Base-by-base conservation (phyloP, 345 rosid species). In the Punica granatum region DNA sequence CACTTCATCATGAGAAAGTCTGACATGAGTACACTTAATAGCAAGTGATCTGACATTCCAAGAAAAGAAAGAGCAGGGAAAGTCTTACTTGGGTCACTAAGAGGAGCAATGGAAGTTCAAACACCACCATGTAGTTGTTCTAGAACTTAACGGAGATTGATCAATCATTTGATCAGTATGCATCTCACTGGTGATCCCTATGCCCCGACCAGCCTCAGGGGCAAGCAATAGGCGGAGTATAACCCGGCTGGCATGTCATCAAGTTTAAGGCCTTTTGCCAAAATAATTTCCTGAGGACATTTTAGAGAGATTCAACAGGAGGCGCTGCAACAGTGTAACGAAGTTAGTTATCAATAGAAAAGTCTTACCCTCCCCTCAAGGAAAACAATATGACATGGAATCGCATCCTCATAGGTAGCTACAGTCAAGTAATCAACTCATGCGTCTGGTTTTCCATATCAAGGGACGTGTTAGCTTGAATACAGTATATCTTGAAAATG, bases 111-210 rank as follows among this genome's bases (percentile, higher is more conserved):
- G n/a, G n/a, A n/a, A n/a, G n/a, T n/a, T n/a, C n/a, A n/a, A n/a
- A n/a, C n/a, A n/a, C n/a, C n/a, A n/a, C n/a, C n/a, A n/a, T n/a
- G n/a, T n/a, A n/a, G n/a, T n/a, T n/a, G n/a, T n/a, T n/a, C n/a
- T n/a, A 37, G 41, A 37, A 37, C 41, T 37, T 37, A 37, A n/a
- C 41, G 11, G 11, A 37, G 41, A 37, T 37, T 4, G 5, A 5
- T 11, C 41, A 37, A 30, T 86, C 77, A 88, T 77, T 80, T 80
- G 64, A 82, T 86, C 65, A 86, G 92, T 71, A 85, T 80, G 76
- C 92, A 89, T 83, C 88, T 82, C 1, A 74, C 76, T 1, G 96
- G 96, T 33, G 83, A 83, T 51, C 86, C 88, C 73, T 89, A 87
- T 0, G 87, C 72, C 54, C 88, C 86, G 59, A 79, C 65, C 81